Evolutionary conservation across 805 yeast genomes (phyloP), one percentile per base, ranked within the genome.

Genomic region (Lachancea meyersii): DNA sequence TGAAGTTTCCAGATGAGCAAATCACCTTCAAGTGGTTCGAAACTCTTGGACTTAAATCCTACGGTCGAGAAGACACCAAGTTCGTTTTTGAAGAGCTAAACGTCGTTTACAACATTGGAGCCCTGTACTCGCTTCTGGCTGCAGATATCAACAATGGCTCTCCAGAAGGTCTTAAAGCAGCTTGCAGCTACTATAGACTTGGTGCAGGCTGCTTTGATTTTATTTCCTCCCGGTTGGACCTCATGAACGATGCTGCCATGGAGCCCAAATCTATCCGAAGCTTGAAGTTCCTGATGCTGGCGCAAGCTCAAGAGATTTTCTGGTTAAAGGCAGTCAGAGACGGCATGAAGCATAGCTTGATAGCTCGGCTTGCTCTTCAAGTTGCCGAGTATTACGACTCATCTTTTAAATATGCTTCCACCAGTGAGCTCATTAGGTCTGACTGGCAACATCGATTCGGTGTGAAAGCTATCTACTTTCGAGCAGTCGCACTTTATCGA

Each of bases 301-400:
- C 95, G 0, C 95, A 86, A 54, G 93, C 95, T 0, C 96, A 88
- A 61, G 96, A 89, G 55, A 72, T 78, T 10, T 77, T 82, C 39
- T 88, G 96, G 96, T 78, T 75, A 37, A 80, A 80, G 52, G 87
- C 95, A 0, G 43, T 48, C 6, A 46, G 45, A 21, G 57, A 50
- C 39, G 61, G 69, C 0, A 59, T 64, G 30, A 82, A 79, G 51
- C 79, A 83, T 54, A 65, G 81, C 0, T 65, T 79, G 3, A 63
- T 88, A 2, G 72, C 93, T 1, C 76, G 78, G 51, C 62, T 89
- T 35, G 75, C 95, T 0, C 60, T 68, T 4, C 86, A 81, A 53
- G 81, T 79, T 0, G 68, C 84, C 0, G 71, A 70, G 2, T 77
- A 66, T 43, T 89, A 87, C 52, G 53, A 59, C 2, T 50, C 61